A percentile compares a stretch with the other conserved stretches of the same genome.
phyloP scores from a whole-genome alignment of 805 yeast genomes.

The Torulaspora indica region DNA sequence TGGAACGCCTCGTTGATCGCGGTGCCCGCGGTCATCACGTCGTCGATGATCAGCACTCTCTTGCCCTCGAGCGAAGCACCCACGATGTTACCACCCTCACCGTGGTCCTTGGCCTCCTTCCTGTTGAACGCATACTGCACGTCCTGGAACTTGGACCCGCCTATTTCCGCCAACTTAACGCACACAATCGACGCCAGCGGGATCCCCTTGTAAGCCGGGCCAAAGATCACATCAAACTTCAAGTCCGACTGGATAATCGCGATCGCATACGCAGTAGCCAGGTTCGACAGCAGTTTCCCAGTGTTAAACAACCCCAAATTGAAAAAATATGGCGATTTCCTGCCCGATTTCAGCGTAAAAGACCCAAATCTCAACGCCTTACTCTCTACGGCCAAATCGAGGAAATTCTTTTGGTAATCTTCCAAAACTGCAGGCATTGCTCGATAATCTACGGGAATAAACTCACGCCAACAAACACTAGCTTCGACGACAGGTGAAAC shows the following conservation, averaged over 20 bases:
- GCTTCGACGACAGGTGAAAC: neutral
- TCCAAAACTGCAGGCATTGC: conserved; percentile 31
- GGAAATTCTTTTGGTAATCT: conserved; percentile 59
- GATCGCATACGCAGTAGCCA: conserved; percentile 85
- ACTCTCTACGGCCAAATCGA: conserved; percentile 76
- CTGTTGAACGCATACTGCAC: conserved; percentile 92
- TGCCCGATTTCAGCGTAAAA: conserved; percentile 87
- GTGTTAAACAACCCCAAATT: conserved; percentile 86
- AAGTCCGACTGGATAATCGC: conserved; percentile 78
- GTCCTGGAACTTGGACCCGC: conserved; percentile 67
- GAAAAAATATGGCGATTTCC: conserved; percentile 94
- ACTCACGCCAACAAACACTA: conserved; percentile 3
- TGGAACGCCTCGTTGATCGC: conserved; percentile 92
- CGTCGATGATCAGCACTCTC: conserved; percentile 82
- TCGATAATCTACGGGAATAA: neutral
- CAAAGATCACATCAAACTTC: conserved; percentile 86
- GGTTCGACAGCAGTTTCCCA: conserved; percentile 69
- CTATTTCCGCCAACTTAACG: conserved; percentile 86
- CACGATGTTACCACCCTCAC: conserved; percentile 95
- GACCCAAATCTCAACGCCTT: conserved; percentile 82
- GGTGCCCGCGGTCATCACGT: conserved; percentile 97
- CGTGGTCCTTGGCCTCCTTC: conserved; percentile 95
- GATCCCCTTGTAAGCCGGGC: conserved; percentile 98
- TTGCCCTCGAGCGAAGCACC: conserved; percentile 73
- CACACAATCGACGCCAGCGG: conserved; percentile 91